Evolutionary conservation across 768 basidiomycete genomes (phyloP).

Genomic region (Calvatia gigantea): DNA sequence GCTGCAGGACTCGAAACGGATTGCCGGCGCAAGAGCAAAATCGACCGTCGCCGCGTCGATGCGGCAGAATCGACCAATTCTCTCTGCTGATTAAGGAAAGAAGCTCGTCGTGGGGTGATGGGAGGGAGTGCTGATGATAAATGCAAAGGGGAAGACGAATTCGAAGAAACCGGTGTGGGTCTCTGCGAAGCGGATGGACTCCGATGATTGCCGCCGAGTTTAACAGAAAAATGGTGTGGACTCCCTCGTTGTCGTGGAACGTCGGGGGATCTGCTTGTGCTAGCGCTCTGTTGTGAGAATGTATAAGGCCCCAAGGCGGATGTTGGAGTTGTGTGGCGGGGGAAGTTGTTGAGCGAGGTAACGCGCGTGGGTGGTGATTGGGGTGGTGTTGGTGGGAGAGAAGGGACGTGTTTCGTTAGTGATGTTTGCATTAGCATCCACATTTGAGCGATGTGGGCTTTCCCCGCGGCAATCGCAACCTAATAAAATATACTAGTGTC

Average conservation of each 20-base stretch:
- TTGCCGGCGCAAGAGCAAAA: constrained; percentile 39
- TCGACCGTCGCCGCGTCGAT: constrained; percentile 28
- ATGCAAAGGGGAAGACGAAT: constrained; percentile 54
- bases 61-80: constrained; percentile 29
- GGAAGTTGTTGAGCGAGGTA: constrained; percentile 15
- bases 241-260: constrained; percentile 2
- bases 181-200: constrained; percentile 34
- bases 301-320: constrained; percentile 16
- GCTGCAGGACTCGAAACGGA: constrained; percentile 33
- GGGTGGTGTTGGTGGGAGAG: constrained; percentile 23
- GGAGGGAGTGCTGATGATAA: constrained; percentile 39
- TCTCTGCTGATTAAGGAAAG: constrained; percentile 37
- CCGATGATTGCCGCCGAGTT: constrained; percentile 12
- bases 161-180: constrained; percentile 56
- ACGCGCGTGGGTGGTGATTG: constrained; percentile 16
- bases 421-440: constrained; percentile 67
- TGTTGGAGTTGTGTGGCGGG: constrained; percentile 10
- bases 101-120: constrained; percentile 35
- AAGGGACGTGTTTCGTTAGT: constrained; percentile 46
- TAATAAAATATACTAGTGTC: constrained; percentile 20
- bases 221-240: constrained; percentile 10
- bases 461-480: constrained; percentile 59
- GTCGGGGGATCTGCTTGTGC: not conserved
- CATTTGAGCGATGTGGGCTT: constrained; percentile 52
- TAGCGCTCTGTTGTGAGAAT: constrained; percentile 17